Evolutionary conservation across 192 early-diverging fungal species (phyloP).

Genomic region (Entomortierella parvispora): DNA sequence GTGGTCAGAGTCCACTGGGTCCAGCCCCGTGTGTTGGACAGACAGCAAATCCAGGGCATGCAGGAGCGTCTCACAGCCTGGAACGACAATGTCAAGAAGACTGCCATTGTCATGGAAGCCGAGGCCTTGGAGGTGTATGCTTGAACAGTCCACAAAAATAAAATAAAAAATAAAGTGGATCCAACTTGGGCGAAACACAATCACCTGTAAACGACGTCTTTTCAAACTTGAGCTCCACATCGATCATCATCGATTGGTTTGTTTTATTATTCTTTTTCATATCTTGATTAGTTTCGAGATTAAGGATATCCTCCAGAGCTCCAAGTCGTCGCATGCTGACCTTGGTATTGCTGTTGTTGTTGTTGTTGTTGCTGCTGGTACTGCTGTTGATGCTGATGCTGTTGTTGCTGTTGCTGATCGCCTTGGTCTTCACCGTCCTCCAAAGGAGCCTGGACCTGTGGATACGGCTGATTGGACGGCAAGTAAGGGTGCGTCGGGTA

Average conservation of each 20-base stretch:
- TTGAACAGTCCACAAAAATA: too few relatives aligned
- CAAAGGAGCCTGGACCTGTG: conserved; percentile 17
- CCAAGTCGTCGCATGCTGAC: conserved; percentile 29
- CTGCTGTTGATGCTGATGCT: conserved; percentile 12
- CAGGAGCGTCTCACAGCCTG: conserved; percentile 85
- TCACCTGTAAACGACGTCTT: too few relatives aligned
- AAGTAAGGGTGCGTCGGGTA: conserved; percentile 42
- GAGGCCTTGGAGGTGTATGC: conserved; percentile 64
- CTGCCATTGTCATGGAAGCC: conserved; percentile 73
- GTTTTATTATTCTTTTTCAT: too few relatives aligned
- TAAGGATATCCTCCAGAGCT: conserved; percentile 45
- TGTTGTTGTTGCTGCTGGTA: conserved; percentile 37
- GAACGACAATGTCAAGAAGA: conserved; percentile 84
- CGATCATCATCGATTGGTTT: too few relatives aligned
- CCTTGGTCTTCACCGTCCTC: neutral
- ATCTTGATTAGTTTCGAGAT: too few relatives aligned
- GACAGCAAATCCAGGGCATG: conserved; percentile 87
- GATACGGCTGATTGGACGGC: conserved; percentile 25
- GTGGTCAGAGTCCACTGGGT: conserved; percentile 95
- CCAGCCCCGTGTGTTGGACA: conserved; percentile 95
- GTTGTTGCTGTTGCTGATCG: conserved; percentile 15
- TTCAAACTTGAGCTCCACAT: too few relatives aligned
- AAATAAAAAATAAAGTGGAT: too few relatives aligned
- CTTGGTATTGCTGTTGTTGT: conserved; percentile 16
- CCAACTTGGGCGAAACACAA: too few relatives aligned